Base-by-base conservation (phyloP, 495 filamentous ascomycete genomes). In the Entonaema liquescens region DNA sequence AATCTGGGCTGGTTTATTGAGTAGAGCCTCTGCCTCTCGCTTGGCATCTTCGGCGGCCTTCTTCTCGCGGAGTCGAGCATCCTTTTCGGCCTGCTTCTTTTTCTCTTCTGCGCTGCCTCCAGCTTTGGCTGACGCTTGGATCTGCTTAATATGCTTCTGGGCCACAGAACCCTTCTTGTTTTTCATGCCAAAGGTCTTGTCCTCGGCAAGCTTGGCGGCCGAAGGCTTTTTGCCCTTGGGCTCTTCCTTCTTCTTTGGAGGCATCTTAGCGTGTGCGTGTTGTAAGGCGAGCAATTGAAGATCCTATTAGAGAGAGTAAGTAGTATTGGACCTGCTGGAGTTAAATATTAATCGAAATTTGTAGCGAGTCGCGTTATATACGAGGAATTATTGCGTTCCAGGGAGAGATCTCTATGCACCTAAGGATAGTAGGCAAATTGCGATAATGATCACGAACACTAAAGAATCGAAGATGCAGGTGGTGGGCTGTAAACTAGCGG, bases 101-200 rank as follows among this genome's bases (percentile, higher is more conserved):
- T 97, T 99, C 79, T 94, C 89, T 63, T 97, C 94, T 50, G 92
- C 87, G 15, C 84, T 90, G 58, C 93, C 92, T 77, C 89, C 89
- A 52, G 86, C 83, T 62, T 89, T 85, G 57, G 88, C 87, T 76
- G 93, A 89, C 38, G 88, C 86, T 72, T 91, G 81, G 67, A 99
- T 82, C 72, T 91, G 90, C 62, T 91, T 90, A 65, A 99, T 98
- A 65, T 92, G 87, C 76, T 90, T 95, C 84, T 97, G 92, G 65
- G 93, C 94, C 52, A 87, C 89, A 56, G 87, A 89, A 69, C 95
- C 95, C 88, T 97, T 98, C 89, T 99, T 98, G 78, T 99, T 99
- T 85, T 99, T 99, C 94, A 99, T 97, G 72, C 95, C 95, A 86
- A 99, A 99, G 59, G 95, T 97, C 86, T 95, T 96, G 85, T 99